These are phyloP conservation scores for Neonectria sp. DNA, from an alignment of 2,329 filamentous ascomycete species.

Conservation along the genomic window DNA sequence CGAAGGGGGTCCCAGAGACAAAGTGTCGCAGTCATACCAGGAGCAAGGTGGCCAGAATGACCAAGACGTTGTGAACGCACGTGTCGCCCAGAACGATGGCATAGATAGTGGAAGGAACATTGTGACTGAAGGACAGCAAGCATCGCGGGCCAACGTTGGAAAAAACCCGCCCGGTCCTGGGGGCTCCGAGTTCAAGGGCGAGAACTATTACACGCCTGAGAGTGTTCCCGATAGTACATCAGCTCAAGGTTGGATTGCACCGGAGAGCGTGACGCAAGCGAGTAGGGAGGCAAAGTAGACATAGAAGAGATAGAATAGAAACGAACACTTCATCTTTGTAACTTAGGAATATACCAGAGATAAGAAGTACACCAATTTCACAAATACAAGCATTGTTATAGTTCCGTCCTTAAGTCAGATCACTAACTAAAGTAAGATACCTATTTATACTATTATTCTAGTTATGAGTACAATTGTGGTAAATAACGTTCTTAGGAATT, in stretches of 20 bases:
- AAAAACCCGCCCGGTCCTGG: slow-evolving; percentile 52
- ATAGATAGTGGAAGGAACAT: not conserved
- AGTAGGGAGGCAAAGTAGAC: not conserved
- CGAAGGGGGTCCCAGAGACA: slow-evolving; percentile 59
- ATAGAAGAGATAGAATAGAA: not conserved
- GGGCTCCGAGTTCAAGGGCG: slow-evolving; percentile 44
- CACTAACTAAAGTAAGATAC: no score
- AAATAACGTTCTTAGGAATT: no score
- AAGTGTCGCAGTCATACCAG: slow-evolving; percentile 45
- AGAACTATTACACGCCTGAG: slow-evolving; percentile 1
- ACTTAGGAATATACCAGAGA: no score
- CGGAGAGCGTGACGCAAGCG: not conserved
- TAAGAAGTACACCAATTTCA: no score
- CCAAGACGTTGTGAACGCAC: not conserved
- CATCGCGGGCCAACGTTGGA: slow-evolving; percentile 44
- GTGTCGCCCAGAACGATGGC: not conserved
- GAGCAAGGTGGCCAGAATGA: slow-evolving; percentile 4
- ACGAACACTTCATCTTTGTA: not conserved
- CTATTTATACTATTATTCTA: no score
- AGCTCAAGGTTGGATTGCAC: not conserved
- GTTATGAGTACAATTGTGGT: no score
- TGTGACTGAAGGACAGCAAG: not conserved
- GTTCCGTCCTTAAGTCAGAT: no score
- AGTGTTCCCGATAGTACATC: not conserved
- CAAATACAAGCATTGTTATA: no score